phyloP scores from a whole-genome alignment of 2,329 filamentous ascomycete genomes.

The Cylindrodendrum hubeiense region DNA sequence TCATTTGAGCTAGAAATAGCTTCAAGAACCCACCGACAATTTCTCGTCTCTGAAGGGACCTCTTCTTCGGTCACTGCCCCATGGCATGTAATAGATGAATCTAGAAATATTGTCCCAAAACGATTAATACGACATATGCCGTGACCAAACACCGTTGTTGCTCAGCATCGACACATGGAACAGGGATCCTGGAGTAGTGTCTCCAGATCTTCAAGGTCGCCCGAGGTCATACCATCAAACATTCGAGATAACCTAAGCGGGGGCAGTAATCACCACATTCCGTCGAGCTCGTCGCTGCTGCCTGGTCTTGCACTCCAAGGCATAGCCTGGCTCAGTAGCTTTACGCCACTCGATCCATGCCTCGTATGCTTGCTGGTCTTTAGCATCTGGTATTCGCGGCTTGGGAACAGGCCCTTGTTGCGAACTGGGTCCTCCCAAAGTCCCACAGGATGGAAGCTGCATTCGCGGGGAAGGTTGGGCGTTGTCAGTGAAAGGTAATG shows the following conservation, averaged over 20 bases:
- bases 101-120: background rate
- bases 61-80: background rate
- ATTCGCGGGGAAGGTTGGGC: background rate
- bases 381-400: slow-evolving; percentile 55
- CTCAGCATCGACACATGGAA: slow-evolving; percentile 1
- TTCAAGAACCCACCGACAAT: no score
- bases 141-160: background rate
- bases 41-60: background rate
- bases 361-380: slow-evolving; percentile 60
- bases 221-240: slow-evolving; percentile 4
- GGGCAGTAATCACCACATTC: slow-evolving; percentile 8
- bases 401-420: slow-evolving; percentile 50
- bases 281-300: slow-evolving; percentile 55
- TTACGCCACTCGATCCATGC: slow-evolving; percentile 63
- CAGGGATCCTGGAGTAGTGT: background rate
- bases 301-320: slow-evolving; percentile 58
- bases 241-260: background rate
- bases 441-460: background rate
- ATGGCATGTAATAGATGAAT: background rate
- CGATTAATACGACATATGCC: background rate
- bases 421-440: background rate
- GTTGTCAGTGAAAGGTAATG: background rate
- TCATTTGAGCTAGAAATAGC: background rate
- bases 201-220: background rate
- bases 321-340: slow-evolving; percentile 61